These are phyloP conservation scores for Macrophomina pseudophaseolina DNA, from an alignment of 2,329 filamentous ascomycete genomes.

Conservation along the genomic window DNA sequence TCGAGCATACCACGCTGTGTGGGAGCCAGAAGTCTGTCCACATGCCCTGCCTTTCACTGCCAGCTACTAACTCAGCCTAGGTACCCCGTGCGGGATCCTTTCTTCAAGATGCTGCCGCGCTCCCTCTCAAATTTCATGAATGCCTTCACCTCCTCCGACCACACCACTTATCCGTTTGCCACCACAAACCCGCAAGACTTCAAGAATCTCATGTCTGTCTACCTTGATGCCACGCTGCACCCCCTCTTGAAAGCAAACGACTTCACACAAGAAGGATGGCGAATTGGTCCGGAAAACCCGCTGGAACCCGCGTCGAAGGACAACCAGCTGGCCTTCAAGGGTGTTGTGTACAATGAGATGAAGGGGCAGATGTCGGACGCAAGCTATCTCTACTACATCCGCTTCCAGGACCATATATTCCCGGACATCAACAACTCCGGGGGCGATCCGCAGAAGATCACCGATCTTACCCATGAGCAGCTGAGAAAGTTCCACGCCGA, in stretches of 20 bases:
- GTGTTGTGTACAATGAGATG: constrained; percentile 99
- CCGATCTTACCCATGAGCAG: constrained; percentile 90
- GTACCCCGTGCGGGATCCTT: constrained; percentile 96
- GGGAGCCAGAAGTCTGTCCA: constrained; percentile 81
- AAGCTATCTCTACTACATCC: constrained; percentile 93
- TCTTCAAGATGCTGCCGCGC: constrained; percentile 99
- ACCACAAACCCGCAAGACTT: constrained; percentile 96
- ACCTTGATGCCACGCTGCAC: constrained; percentile 90
- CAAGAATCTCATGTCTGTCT: constrained; percentile 94
- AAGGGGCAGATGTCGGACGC: constrained; percentile 99
- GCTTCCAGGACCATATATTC: constrained; percentile 93
- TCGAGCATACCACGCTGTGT: constrained; percentile 96
- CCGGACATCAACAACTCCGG: constrained; percentile 96
- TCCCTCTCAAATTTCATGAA: constrained; percentile 99
- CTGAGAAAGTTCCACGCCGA: constrained; percentile 85
- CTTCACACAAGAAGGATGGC: constrained; percentile 96
- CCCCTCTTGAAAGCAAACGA: constrained; percentile 89
- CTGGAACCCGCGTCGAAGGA: constrained; percentile 53
- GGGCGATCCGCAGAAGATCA: constrained; percentile 94
- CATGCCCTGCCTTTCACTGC: neutral
- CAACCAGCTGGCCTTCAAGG: constrained; percentile 83
- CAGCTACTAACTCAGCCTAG: constrained; percentile 50
- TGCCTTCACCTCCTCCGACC: constrained; percentile 93
- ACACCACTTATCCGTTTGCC: constrained; percentile 97
- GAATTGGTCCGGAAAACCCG: constrained; percentile 90